Evolutionary conservation across 768 basidiomycete species (phyloP).

Genomic region (Rhizopogon rudus): DNA sequence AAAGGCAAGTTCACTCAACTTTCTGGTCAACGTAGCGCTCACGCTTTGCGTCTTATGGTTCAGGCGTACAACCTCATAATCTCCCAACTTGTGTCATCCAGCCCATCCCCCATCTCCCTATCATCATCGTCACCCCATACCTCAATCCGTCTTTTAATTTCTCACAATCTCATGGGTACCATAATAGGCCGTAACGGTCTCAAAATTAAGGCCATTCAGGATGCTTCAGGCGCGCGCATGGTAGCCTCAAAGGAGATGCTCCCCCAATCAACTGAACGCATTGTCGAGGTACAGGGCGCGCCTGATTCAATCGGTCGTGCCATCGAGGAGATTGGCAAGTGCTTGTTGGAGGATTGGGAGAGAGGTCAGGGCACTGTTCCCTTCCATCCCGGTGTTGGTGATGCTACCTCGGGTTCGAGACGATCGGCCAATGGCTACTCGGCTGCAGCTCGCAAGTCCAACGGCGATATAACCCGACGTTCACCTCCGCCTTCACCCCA

Average conservation of each 20-base stretch:
- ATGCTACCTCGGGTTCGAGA: slow-evolving; percentile 53
- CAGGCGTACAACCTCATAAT: slow-evolving; percentile 96
- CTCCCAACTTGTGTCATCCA: slow-evolving; percentile 81
- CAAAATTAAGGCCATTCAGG: slow-evolving; percentile 99
- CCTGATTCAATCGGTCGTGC: slow-evolving; percentile 91
- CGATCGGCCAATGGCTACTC: slow-evolving; percentile 49
- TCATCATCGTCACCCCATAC: slow-evolving; percentile 66
- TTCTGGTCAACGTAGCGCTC: slow-evolving; percentile 2
- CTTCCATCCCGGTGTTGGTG: slow-evolving; percentile 90
- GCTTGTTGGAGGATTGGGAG: slow-evolving; percentile 96
- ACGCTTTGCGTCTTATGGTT: slow-evolving; percentile 8
- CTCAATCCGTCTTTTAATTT: slow-evolving; percentile 94
- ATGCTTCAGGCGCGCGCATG: slow-evolving; percentile 94
- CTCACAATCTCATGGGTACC: slow-evolving; percentile 98
- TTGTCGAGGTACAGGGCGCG: slow-evolving; percentile 95
- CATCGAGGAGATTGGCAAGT: slow-evolving; percentile 93
- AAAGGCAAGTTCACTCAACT: slow-evolving; percentile 49
- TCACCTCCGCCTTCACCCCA: slow-evolving; percentile 34
- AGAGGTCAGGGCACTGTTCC: slow-evolving; percentile 89
- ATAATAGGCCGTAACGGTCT: slow-evolving; percentile 94
- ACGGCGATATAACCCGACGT: slow-evolving; percentile 48
- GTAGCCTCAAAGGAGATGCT: slow-evolving; percentile 99
- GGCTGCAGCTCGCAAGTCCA: slow-evolving; percentile 52
- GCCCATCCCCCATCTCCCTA: slow-evolving; percentile 65
- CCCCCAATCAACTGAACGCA: slow-evolving; percentile 97